Conservation (phyloP, 306 rosid genomes). For the Astragalus glycyphyllos region DNA sequence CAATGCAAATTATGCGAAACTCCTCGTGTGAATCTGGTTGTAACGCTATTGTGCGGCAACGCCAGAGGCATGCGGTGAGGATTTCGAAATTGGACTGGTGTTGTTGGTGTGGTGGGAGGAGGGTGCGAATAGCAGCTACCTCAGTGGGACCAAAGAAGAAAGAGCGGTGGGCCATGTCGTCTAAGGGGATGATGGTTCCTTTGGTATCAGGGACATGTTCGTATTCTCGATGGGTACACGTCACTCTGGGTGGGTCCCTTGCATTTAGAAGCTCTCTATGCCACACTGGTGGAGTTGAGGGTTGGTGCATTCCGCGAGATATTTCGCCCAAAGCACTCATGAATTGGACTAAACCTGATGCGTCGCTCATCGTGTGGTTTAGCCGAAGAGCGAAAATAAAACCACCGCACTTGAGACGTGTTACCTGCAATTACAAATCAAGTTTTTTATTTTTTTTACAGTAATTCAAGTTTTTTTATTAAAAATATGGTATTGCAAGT, state of each 20-base stretch:
- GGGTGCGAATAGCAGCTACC: conserved; percentile 50
- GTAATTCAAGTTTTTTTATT: no score
- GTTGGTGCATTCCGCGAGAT: conserved; percentile 50
- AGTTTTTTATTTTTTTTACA: background rate
- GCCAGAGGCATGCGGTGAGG: conserved; percentile 62
- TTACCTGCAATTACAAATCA: conserved; percentile 31
- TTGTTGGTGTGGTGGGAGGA: conserved; percentile 38
- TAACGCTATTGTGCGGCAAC: conserved; percentile 50
- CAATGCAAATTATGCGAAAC: conserved; percentile 57
- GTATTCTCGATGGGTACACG: conserved; percentile 56
- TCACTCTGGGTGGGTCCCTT: conserved; percentile 51
- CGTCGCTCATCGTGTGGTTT: conserved; percentile 66
- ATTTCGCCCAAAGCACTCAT: conserved; percentile 55
- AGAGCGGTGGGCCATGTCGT: conserved; percentile 59
- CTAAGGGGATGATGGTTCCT: conserved; percentile 53
- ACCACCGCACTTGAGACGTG: conserved; percentile 55
- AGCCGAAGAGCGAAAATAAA: conserved; percentile 58
- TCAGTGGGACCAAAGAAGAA: conserved; percentile 59
- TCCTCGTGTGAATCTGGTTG: conserved; percentile 42
- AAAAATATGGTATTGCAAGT: no score
- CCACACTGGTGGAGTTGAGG: conserved; percentile 53
- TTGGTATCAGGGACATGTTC: conserved; percentile 51
- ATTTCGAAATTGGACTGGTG: conserved; percentile 49
- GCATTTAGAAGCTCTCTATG: conserved; percentile 49
- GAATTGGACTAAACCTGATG: conserved; percentile 56